A percentile compares a stretch with the other conserved stretches of the same genome.
phyloP scores from a whole-genome alignment of 2,329 filamentous ascomycete species.

The Zymoseptoria brevis region DNA sequence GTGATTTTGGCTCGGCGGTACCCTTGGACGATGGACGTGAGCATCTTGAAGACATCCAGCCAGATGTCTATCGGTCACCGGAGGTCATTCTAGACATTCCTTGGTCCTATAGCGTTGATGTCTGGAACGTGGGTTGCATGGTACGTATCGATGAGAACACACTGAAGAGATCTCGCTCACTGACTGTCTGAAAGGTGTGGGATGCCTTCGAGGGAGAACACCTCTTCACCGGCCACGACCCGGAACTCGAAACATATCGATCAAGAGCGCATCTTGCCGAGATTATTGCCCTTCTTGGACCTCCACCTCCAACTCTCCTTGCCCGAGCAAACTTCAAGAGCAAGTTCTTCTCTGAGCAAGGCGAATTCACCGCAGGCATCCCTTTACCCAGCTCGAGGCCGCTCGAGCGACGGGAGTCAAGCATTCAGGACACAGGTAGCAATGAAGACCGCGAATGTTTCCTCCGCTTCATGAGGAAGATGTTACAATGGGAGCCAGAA shows the following conservation, averaged over 20 bases:
- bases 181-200: slow-evolving; percentile 26
- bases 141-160: neutral
- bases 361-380: neutral
- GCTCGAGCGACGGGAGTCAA: neutral
- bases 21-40: neutral
- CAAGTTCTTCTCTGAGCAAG: slow-evolving; percentile 2
- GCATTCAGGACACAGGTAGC: slow-evolving; percentile 6
- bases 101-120: slow-evolving; percentile 31
- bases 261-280: slow-evolving; percentile 21
- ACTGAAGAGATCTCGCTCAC: neutral
- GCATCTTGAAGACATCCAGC: slow-evolving; percentile 27
- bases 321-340: neutral
- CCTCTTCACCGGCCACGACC: slow-evolving; percentile 25
- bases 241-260: slow-evolving; percentile 20
- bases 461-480: slow-evolving; percentile 30
- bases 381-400: neutral
- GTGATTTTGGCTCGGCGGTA: slow-evolving; percentile 17
- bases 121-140: slow-evolving; percentile 30
- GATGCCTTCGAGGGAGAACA: slow-evolving; percentile 30
- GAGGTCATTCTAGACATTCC: slow-evolving; percentile 30
- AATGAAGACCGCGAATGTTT: slow-evolving; percentile 25
- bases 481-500: slow-evolving; percentile 32
- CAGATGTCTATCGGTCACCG: slow-evolving; percentile 30
- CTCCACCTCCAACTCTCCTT: slow-evolving; percentile 15
- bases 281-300: slow-evolving; percentile 18